phyloP scores from a whole-genome alignment of 208 protist species.

The Trypanosoma mega region DNA sequence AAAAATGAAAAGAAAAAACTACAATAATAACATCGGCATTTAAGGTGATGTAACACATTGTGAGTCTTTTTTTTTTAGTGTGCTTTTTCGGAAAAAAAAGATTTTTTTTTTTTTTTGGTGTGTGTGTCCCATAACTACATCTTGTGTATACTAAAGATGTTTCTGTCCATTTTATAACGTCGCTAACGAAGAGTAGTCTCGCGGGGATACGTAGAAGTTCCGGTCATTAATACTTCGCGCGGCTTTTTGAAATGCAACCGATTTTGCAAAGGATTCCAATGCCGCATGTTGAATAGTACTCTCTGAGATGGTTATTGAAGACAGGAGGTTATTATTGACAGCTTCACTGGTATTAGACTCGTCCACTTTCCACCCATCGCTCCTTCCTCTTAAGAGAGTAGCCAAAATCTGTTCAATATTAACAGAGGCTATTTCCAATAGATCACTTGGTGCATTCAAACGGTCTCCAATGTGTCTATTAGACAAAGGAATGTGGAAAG shows the following conservation, averaged over 20 bases:
- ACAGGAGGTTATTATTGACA: not conserved
- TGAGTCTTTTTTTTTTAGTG: not conserved
- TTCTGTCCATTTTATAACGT: not conserved
- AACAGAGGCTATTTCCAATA: not conserved
- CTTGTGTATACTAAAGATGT: too few relatives aligned
- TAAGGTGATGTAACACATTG: not conserved
- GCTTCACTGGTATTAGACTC: not conserved
- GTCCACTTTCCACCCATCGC: not conserved
- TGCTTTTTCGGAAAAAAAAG: too few relatives aligned
- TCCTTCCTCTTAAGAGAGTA: conserved; percentile 10
- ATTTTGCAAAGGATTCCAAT: conserved; percentile 1
- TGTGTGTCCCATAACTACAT: too few relatives aligned
- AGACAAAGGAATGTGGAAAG: conserved; percentile 15
- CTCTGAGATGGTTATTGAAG: conserved; percentile 22
- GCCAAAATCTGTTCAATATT: not conserved
- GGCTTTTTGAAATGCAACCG: conserved; percentile 3
- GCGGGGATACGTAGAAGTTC: conserved; percentile 8
- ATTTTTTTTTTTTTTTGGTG: not conserved
- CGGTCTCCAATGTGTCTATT: not conserved
- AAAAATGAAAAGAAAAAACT: not conserved
- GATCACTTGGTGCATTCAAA: conserved; percentile 1
- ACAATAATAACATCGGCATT: not conserved
- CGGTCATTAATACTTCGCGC: conserved; percentile 10
- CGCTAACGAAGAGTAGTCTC: not conserved
- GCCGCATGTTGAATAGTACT: conserved; percentile 9